phyloP scores from a whole-genome alignment of 192 early-diverging fungal species.

The Podila clonocystis region DNA sequence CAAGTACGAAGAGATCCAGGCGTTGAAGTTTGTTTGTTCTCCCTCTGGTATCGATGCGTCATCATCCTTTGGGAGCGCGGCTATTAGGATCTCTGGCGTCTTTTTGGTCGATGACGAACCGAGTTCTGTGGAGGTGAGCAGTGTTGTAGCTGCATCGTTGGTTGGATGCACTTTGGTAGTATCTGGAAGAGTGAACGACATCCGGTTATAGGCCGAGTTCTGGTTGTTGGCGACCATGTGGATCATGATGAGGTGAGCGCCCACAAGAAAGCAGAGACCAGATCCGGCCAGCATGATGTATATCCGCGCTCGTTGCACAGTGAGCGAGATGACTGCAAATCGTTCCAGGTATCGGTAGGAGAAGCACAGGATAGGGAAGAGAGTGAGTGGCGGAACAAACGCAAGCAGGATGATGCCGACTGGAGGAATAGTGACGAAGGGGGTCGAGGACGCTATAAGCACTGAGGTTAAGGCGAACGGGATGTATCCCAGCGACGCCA shows the following conservation, averaged over 20 bases:
- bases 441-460: constrained; percentile 27
- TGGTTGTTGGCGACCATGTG: constrained; percentile 15
- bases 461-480: constrained; percentile 39
- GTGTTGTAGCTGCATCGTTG: background rate
- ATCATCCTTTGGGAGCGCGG: background rate
- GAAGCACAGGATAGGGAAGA: constrained; percentile 30
- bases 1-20: background rate
- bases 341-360: constrained; percentile 36
- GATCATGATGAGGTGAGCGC: constrained; percentile 30
- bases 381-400: constrained; percentile 28
- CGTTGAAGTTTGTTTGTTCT: background rate
- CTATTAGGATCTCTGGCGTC: background rate
- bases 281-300: constrained; percentile 46
- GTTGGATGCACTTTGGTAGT: background rate
- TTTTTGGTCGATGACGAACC: background rate
- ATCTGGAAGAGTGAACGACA: background rate
- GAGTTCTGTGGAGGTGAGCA: background rate
- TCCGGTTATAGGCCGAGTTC: constrained; percentile 19
- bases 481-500: constrained; percentile 41
- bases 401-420: constrained; percentile 40
- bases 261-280: constrained; percentile 28
- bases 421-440: constrained; percentile 27
- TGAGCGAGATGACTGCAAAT: constrained; percentile 25
- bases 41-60: background rate
- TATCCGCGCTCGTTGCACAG: constrained; percentile 30